A percentile compares a stretch with the other conserved stretches of the same genome.
Conservation (phyloP, 1,284 basidiomycete genomes). For the Peniophora sp. region DNA sequence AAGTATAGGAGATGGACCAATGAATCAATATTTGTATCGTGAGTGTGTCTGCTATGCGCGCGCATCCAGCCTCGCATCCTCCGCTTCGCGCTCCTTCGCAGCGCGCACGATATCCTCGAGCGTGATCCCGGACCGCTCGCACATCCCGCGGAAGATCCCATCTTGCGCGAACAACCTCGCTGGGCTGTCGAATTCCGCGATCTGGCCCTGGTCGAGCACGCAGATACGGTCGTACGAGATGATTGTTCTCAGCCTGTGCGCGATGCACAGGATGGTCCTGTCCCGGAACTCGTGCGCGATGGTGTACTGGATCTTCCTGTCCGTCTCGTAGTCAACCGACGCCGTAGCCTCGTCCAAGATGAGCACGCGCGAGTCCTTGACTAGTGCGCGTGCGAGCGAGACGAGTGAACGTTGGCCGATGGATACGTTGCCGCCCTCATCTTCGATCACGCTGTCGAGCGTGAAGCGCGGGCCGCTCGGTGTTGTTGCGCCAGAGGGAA, state of each 20-base stretch:
- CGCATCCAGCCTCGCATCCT: neutral
- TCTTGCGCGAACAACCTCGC: slow-evolving; percentile 45
- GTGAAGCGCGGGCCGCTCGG: slow-evolving; percentile 45
- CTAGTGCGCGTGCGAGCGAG: slow-evolving; percentile 74
- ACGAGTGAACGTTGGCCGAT: slow-evolving; percentile 61
- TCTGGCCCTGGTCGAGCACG: slow-evolving; percentile 61
- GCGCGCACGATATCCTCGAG: slow-evolving; percentile 37
- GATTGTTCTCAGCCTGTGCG: slow-evolving; percentile 72
- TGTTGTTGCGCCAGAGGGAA: slow-evolving; percentile 15
- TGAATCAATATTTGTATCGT: no score
- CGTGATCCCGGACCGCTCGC: slow-evolving; percentile 51
- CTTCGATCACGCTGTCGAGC: slow-evolving; percentile 76
- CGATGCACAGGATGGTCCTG: slow-evolving; percentile 76
- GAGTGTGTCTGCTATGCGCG: no score
- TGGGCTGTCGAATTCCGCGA: slow-evolving; percentile 72
- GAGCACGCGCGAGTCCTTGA: slow-evolving; percentile 70
- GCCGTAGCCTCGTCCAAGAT: slow-evolving; percentile 79
- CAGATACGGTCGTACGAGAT: slow-evolving; percentile 73
- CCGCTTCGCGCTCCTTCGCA: slow-evolving; percentile 7
- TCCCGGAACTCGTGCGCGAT: slow-evolving; percentile 76
- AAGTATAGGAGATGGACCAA: no score
- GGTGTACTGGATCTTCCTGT: slow-evolving; percentile 81
- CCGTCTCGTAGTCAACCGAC: slow-evolving; percentile 78
- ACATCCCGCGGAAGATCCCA: slow-evolving; percentile 64
- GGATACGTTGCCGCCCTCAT: slow-evolving; percentile 74